phyloP scores from a whole-genome alignment of 75 land plant species.

The Pinus taeda region DNA sequence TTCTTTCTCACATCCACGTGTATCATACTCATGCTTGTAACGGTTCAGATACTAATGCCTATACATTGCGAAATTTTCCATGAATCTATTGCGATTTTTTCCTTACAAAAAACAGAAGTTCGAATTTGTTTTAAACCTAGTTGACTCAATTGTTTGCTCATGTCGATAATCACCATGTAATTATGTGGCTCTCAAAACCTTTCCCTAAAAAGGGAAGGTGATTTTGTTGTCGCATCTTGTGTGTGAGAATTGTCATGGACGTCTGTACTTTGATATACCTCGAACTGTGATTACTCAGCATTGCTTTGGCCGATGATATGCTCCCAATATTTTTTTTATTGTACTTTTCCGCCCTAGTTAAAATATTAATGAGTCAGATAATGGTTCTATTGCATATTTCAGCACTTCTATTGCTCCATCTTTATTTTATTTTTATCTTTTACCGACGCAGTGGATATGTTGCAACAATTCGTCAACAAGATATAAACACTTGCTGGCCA shows the following conservation, averaged over 20 bases:
- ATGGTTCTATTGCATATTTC: background rate
- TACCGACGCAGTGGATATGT: background rate
- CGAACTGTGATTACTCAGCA: background rate
- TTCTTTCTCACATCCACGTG: background rate
- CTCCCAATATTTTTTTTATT: background rate
- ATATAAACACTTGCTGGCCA: slow-evolving; percentile 6
- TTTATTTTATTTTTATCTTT: background rate
- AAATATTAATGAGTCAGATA: too few relatives aligned
- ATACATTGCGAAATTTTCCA: too few relatives aligned
- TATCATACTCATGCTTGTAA: background rate
- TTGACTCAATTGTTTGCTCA: background rate
- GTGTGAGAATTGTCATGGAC: background rate
- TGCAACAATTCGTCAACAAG: background rate
- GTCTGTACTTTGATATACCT: background rate
- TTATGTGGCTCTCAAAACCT: background rate
- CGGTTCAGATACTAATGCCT: background rate
- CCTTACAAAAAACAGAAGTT: too few relatives aligned
- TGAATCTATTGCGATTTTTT: background rate
- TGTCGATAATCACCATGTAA: background rate
- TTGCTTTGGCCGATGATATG: background rate
- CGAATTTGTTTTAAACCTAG: background rate
- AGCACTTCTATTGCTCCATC: background rate
- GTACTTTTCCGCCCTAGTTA: background rate
- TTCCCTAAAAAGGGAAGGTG: background rate
- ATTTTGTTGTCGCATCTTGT: background rate